Percentiles rank a stretch among this genome's conserved stretches.
phyloP scores from a whole-genome alignment of 1,284 basidiomycete genomes.

The Chiua sp. region DNA sequence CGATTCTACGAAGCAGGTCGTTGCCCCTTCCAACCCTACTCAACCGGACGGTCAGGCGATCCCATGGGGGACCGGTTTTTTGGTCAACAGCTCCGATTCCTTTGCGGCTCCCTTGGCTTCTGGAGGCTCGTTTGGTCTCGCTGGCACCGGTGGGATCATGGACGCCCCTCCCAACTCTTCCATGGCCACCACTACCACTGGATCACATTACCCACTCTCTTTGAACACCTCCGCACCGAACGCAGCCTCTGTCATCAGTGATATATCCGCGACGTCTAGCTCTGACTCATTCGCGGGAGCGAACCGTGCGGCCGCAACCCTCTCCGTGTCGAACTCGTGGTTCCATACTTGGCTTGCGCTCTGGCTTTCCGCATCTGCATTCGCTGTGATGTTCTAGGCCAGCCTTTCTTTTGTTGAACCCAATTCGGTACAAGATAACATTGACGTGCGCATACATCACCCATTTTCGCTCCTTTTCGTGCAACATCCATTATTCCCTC shows the following conservation, averaged over 20 bases:
- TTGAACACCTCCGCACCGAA: neutral
- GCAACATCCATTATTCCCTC: neutral
- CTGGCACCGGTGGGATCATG: constrained; percentile 3
- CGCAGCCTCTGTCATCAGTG: neutral
- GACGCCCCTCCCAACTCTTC: neutral
- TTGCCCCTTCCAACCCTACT: constrained; percentile 54
- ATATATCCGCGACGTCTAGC: neutral
- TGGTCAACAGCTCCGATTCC: constrained; percentile 50
- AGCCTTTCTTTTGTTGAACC: neutral
- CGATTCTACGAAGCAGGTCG: constrained; percentile 51
- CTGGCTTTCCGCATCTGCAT: constrained; percentile 25
- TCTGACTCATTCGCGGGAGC: neutral
- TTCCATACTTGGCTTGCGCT: constrained; percentile 22
- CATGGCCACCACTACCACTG: neutral
- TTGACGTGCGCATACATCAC: neutral
- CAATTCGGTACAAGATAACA: neutral
- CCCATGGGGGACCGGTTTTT: constrained; percentile 72
- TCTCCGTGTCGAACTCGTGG: constrained; percentile 9
- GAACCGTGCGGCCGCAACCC: constrained; percentile 15
- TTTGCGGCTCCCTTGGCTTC: constrained; percentile 33
- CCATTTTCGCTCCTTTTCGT: constrained; percentile 4
- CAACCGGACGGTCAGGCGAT: constrained; percentile 62
- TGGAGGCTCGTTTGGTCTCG: neutral
- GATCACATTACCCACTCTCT: neutral
- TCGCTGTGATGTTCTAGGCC: constrained; percentile 23